Percentiles rank a stretch among this genome's conserved stretches.
These are phyloP conservation scores for Cardamine resedifolia DNA, from an alignment of 345 rosid species.

Conservation along the genomic window DNA sequence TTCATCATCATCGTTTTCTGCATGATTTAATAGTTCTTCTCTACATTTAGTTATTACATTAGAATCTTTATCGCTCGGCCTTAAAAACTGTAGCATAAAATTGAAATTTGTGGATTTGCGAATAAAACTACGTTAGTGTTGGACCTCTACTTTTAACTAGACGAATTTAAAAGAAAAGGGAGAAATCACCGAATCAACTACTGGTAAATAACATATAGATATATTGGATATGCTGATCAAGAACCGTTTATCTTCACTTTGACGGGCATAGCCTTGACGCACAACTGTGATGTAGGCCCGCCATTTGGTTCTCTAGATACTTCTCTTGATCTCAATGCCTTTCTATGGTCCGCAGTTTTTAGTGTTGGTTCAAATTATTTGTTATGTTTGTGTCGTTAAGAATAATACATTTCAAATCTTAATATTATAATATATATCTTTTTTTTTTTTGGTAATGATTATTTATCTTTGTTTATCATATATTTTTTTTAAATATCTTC, in stretches of 20 bases:
- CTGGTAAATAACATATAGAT: too few species aligned
- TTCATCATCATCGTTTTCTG: conserved; percentile 27
- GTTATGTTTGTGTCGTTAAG: not conserved
- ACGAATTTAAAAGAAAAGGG: too few species aligned
- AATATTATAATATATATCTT: not conserved
- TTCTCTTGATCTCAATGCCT: not conserved
- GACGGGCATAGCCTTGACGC: not conserved
- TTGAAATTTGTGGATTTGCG: not conserved
- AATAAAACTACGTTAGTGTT: not conserved
- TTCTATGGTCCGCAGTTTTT: too few species aligned
- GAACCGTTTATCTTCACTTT: not conserved
- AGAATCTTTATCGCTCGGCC: not conserved
- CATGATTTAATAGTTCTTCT: not conserved
- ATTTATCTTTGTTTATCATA: not conserved
- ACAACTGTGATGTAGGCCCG: not conserved
- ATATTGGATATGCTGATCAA: not conserved
- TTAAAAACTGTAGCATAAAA: too few species aligned
- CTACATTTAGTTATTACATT: conserved; percentile 1
- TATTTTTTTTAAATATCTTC: not conserved
- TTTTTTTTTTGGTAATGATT: not conserved
- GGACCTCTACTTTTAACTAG: not conserved
- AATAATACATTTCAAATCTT: not conserved
- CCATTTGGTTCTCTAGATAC: not conserved
- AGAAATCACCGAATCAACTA: too few species aligned
- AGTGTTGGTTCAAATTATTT: not conserved